Conservation (phyloP, 371 early-diverging fungal genomes). For the Amoeboaphelidium occidentale region DNA sequence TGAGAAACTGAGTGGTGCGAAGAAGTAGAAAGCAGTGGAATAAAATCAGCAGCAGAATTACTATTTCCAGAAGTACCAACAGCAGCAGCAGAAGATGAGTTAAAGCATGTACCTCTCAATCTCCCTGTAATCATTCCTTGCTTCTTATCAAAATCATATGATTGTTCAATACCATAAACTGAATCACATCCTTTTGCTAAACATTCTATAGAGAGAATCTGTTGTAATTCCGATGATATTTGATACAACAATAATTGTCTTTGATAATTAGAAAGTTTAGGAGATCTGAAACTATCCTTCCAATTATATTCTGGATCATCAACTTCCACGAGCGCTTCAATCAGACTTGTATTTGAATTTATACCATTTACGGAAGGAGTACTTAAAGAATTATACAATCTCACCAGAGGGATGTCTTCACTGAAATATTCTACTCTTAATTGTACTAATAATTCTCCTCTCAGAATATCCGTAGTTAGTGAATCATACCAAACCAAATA, state of each 20-base stretch:
- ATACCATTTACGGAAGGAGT: too few species aligned
- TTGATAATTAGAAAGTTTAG: not conserved
- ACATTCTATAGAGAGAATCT: not conserved
- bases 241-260: not conserved
- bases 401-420: too few species aligned
- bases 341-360: too few species aligned
- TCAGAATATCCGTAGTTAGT: too few species aligned
- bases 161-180: not conserved
- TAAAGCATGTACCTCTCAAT: not conserved
- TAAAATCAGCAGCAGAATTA: not conserved
- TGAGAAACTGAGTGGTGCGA: not conserved
- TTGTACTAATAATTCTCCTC: too few species aligned
- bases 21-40: not conserved
- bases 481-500: too few species aligned
- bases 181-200: not conserved
- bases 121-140: not conserved
- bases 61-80: not conserved
- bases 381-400: too few species aligned
- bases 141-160: not conserved
- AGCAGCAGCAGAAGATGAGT: not conserved
- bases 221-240: not conserved
- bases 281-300: not conserved
- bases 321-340: not conserved
- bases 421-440: too few species aligned
- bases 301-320: not conserved